Evolutionary conservation across 192 early-diverging fungal genomes (phyloP), one percentile per base, ranked within the genome.

Genomic region (Coemansia reversa): DNA sequence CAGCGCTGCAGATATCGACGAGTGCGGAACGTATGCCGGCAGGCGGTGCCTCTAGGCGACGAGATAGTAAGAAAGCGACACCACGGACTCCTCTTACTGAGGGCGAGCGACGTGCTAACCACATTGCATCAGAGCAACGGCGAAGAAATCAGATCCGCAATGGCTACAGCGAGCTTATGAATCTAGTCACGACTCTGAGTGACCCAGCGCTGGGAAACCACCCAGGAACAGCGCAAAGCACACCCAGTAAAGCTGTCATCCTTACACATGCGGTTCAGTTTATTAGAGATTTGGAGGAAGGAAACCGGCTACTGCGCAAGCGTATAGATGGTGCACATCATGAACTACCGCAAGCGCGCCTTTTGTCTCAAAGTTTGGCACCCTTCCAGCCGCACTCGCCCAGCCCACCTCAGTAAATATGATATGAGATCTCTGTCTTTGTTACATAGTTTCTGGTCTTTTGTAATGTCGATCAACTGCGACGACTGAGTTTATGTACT

Each of bases 111-210:
- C 89, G 91, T 58, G 88, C 90, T 18, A 96, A 96, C 79, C 95
- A 97, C 72, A 97, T 97, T 84, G 93, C 91, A 2, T 93, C 91
- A 14, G 95, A 97, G 69, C 92, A 97, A 79, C 90, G 92, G 60
- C 86, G 95, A 55, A 79, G 95, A 47, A 90, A 93, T 60, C 93
- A 95, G 72, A 97, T 97, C 69, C 84, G 92, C 24, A 75, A 89
- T 49, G 95, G 95, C 3, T 94, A 95, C 65, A 92, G 93, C 47
- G 88, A 91, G 67, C 84, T 97, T 33, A 89, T 92, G 53, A 89
- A 84, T 45, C 86, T 93, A 72, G 92, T 96, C 23, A 92, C 94
- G 33, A 86, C 87, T 3, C 81, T 96, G 51, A 62, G 62, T 33
- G 79, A 81, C 29, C 79, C 79, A 11, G 66, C 74, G 9, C 62